phyloP scores from a whole-genome alignment of 176 grass and related monocot species.

The Carex cristatella region DNA sequence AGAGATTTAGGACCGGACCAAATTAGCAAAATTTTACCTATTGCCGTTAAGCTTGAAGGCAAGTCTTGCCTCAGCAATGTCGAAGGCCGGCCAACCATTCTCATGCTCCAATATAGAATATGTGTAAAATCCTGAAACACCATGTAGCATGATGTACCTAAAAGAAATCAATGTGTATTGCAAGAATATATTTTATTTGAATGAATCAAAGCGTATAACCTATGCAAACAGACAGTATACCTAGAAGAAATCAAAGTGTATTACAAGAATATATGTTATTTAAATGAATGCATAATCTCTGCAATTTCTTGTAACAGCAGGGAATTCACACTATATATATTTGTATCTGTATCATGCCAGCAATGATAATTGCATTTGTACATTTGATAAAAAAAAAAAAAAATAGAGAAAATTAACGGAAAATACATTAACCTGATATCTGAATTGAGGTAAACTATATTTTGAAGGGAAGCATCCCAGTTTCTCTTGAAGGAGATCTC shows the following conservation, averaged over 20 bases:
- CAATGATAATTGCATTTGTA: neutral
- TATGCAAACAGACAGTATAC: no score
- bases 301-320: neutral
- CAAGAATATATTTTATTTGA: no score
- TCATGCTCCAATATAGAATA: constrained; percentile 58
- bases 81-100: constrained; percentile 30
- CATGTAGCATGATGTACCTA: constrained; percentile 52
- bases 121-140: constrained; percentile 70
- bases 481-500: constrained; percentile 70
- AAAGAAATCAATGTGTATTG: no score
- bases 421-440: constrained; percentile 55
- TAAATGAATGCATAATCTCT: neutral
- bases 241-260: neutral
- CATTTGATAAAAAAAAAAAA: neutral
- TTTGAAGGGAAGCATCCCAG: constrained; percentile 33
- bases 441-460: constrained; percentile 27
- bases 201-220: no score
- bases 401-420: neutral
- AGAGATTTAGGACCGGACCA: no score
- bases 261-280: neutral
- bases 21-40: constrained; percentile 29
- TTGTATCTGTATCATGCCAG: neutral
- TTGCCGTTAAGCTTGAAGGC: constrained; percentile 41
- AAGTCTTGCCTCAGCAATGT: constrained; percentile 32
- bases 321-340: neutral